These are phyloP conservation scores for Rosa multiflora DNA, from an alignment of 306 rosid genomes.

Conservation along the genomic window DNA sequence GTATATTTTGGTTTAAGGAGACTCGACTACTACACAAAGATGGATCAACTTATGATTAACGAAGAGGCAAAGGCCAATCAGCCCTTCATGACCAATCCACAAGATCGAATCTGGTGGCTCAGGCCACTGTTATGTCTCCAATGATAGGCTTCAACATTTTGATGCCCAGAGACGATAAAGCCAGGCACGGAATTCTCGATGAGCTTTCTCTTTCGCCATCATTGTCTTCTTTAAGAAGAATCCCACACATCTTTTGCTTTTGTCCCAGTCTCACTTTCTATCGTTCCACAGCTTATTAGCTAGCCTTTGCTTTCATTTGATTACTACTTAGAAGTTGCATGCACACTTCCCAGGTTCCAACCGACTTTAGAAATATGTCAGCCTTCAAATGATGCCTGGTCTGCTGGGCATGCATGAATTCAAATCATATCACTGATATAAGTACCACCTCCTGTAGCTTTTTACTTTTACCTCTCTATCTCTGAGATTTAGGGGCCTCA, in stretches of 20 bases:
- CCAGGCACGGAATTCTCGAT: not conserved
- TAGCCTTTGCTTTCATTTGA: not conserved
- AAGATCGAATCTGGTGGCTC: not conserved
- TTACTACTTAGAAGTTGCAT: not conserved
- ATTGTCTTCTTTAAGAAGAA: slow-evolving; percentile 2
- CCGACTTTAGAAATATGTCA: slow-evolving; percentile 6
- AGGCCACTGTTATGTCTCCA: no score
- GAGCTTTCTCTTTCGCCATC: not conserved
- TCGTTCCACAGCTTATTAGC: not conserved
- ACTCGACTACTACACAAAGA: no score
- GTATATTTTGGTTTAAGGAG: no score
- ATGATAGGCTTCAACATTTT: not conserved
- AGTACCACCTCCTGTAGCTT: not conserved
- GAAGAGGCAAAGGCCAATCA: not conserved
- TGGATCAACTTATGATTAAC: no score
- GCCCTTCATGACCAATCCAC: not conserved
- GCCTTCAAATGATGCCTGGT: slow-evolving; percentile 1
- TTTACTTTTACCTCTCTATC: slow-evolving; percentile 7
- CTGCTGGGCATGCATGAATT: not conserved
- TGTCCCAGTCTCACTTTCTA: not conserved
- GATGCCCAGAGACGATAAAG: not conserved
- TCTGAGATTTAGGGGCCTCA: slow-evolving; percentile 7
- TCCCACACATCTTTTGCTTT: not conserved
- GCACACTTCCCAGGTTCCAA: slow-evolving; percentile 4
- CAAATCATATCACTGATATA: not conserved